Evolutionary conservation across 2,329 filamentous ascomycete genomes (phyloP), one percentile per base, ranked within the genome.

Genomic region (Plenodomus lindquistii): DNA sequence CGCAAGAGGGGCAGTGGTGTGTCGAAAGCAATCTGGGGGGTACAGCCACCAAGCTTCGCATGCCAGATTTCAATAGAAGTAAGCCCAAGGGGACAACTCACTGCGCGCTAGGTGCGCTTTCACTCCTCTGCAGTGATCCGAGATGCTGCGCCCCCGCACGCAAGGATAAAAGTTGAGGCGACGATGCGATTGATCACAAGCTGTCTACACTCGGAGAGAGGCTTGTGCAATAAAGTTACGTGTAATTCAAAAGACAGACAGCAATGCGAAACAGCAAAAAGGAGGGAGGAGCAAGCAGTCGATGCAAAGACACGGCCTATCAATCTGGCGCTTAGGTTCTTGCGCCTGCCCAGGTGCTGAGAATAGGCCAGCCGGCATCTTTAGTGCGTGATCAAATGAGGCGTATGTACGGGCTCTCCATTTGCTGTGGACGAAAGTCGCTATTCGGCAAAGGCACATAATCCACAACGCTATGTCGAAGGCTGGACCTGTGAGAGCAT

Each of bases 111-210:
- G 63, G 52, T 61, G 62, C 62, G 63, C 62, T 57, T 59, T 55
- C 10, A n/a, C n/a, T n/a, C n/a, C n/a, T n/a, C n/a, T n/a, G n/a
- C n/a, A n/a, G n/a, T n/a, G n/a, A n/a, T n/a, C n/a, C n/a, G n/a
- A n/a, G 65, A 68, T 67, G 57, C 55, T 63, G 57, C 62, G 62
- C 68, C 70, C 69, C 71, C 72, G 65, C 71, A 65, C 59, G 66
- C 65, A 65, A 63, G 69, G 69, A 60, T 67, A 39, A 57, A 45
- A 48, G 60, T 53, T 61, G 46, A 49, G 53, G 60, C 69, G 61
- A 61, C 59, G 60, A 65, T 59, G 67, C 22, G 27, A 8, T 4
- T 13, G 6, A 8, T 15, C 55, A 61, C 52, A 51, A 55, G 67
- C 71, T 71, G 73, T 66, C 66, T 59, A 57, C 10, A 24, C 11